These are phyloP conservation scores for Hypoxylon trugodes DNA, from an alignment of 495 filamentous ascomycete species.

Conservation along the genomic window DNA sequence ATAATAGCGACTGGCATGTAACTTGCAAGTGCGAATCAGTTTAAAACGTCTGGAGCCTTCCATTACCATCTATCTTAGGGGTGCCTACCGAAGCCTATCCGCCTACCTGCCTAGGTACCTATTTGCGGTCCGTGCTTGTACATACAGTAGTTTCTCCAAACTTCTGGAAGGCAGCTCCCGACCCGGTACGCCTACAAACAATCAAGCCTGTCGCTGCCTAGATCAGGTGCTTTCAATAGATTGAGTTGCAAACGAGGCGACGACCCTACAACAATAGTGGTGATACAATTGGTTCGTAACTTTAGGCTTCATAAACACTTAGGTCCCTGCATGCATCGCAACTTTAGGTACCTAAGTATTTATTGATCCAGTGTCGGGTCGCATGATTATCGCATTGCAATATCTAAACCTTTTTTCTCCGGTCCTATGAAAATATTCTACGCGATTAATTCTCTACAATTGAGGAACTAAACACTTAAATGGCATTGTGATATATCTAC, in stretches of 20 bases:
- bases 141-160: conserved; percentile 39
- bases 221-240: background rate
- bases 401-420: no score
- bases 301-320: background rate
- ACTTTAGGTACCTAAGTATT: no score
- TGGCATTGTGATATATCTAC: no score
- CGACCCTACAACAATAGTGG: background rate
- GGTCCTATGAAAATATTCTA: no score
- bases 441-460: no score
- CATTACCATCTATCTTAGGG: no score
- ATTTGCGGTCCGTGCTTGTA: conserved; percentile 20
- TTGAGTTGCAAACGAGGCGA: background rate
- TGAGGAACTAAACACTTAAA: no score
- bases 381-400: no score
- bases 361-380: background rate
- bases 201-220: conserved; percentile 14
- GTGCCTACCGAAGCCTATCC: no score
- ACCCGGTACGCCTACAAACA: background rate
- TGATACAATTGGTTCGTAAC: conserved; percentile 10
- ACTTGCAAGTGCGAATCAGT: conserved; percentile 2
- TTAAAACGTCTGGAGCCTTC: conserved; percentile 28
- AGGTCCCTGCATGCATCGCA: conserved; percentile 5
- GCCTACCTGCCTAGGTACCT: no score
- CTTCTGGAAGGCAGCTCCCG: conserved; percentile 22
- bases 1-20: conserved; percentile 18